A percentile compares a stretch with the other conserved stretches of the same genome.
phyloP scores from a whole-genome alignment of 768 basidiomycete genomes.

The Tricholoma hemisulphureum region DNA sequence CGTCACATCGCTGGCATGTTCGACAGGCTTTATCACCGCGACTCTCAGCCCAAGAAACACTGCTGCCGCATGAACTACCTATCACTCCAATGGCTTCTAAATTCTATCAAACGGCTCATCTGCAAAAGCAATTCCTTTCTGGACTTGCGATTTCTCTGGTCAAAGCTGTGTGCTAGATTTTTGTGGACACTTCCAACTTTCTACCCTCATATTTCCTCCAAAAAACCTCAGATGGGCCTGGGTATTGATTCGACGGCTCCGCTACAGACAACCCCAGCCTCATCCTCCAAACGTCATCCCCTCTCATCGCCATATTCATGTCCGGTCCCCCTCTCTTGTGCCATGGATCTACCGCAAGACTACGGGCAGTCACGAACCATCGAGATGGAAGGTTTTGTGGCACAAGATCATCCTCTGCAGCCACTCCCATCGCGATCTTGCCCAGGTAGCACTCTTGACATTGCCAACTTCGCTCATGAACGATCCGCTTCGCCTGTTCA shows the following conservation, averaged over 20 bases:
- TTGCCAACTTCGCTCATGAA: background rate
- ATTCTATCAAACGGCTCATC: slow-evolving; percentile 6
- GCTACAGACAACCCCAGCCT: too few relatives aligned
- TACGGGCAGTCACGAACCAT: background rate
- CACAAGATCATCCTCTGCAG: background rate
- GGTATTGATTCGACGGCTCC: too few relatives aligned
- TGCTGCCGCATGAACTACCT: background rate
- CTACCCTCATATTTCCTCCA: background rate
- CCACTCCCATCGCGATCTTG: too few relatives aligned
- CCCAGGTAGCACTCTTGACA: too few relatives aligned
- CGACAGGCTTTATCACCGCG: too few relatives aligned
- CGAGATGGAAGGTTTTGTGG: slow-evolving; percentile 1
- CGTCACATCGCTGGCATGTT: too few relatives aligned
- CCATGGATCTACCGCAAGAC: too few relatives aligned
- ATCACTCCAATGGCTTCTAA: slow-evolving; percentile 4
- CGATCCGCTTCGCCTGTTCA: slow-evolving; percentile 4
- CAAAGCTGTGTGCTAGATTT: background rate
- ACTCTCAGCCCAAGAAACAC: background rate
- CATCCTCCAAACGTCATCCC: too few relatives aligned
- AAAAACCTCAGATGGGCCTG: background rate
- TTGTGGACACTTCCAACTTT: background rate
- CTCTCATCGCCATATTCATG: too few relatives aligned
- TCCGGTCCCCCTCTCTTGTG: too few relatives aligned
- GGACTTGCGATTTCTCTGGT: slow-evolving; percentile 4
- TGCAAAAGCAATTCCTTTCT: slow-evolving; percentile 2